phyloP scores from a whole-genome alignment of 805 yeast genomes.

The Kuraishia ogatae region DNA sequence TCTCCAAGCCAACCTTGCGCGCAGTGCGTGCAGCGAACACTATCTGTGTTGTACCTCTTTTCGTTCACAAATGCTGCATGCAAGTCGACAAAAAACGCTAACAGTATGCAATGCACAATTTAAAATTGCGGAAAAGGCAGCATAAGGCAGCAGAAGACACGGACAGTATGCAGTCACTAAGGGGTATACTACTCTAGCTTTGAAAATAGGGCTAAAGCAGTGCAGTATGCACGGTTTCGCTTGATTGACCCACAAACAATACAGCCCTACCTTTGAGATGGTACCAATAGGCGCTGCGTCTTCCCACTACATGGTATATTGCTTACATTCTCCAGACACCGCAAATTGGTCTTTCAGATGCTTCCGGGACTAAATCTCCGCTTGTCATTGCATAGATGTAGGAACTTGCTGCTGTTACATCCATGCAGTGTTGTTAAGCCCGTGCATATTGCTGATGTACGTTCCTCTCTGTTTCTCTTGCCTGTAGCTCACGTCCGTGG shows the following conservation, averaged over 20 bases:
- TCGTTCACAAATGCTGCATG: not conserved
- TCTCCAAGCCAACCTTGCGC: not conserved
- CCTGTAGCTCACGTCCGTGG: not conserved
- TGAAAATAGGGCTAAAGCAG: not conserved
- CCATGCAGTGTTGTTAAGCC: not conserved
- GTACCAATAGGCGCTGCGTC: not conserved
- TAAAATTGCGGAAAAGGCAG: not conserved
- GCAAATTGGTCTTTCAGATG: not conserved
- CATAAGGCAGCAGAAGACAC: not conserved
- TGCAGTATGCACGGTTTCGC: not conserved
- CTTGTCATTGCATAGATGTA: not conserved
- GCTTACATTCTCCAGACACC: not conserved
- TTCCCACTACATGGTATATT: not conserved
- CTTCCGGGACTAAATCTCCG: not conserved
- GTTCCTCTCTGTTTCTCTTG: not conserved
- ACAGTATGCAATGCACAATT: not conserved
- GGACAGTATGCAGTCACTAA: not conserved
- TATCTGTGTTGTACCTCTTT: not conserved
- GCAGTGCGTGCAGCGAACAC: not conserved
- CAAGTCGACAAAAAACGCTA: not conserved
- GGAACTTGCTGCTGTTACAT: not conserved
- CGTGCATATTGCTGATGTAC: not conserved
- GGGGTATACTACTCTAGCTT: not conserved
- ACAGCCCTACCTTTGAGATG: not conserved
- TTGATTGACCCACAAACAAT: not conserved